phyloP scores from a whole-genome alignment of 805 yeast species.

The Clavispora vitiphila region DNA sequence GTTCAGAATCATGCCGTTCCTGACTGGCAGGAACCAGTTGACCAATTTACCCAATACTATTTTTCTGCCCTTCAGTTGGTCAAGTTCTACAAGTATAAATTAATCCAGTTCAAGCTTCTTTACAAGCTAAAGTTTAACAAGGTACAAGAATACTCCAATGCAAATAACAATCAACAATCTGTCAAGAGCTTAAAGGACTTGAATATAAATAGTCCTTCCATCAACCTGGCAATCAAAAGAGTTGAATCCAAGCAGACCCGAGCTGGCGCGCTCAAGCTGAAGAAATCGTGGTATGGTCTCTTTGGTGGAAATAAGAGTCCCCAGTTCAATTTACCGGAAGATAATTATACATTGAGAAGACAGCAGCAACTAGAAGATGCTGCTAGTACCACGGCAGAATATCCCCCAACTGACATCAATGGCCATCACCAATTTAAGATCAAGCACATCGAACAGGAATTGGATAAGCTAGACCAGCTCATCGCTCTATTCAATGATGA shows the following conservation, averaged over 20 bases:
- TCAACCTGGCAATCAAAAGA: conserved; percentile 29
- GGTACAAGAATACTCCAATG: conserved; percentile 31
- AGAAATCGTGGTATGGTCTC: conserved; percentile 40
- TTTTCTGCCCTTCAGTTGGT: conserved; percentile 40
- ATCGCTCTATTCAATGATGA: conserved; percentile 40
- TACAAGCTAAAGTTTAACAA: conserved; percentile 36
- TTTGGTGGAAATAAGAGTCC: conserved; percentile 34
- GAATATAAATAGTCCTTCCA: conserved; percentile 33
- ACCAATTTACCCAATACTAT: conserved; percentile 43
- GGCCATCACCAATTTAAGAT: conserved; percentile 24
- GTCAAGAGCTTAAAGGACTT: conserved; percentile 29
- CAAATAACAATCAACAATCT: conserved; percentile 14
- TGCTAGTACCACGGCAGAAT: not conserved
- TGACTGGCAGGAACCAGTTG: conserved; percentile 47
- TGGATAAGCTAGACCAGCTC: conserved; percentile 44
- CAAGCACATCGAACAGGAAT: conserved; percentile 36
- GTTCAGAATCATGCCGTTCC: conserved; percentile 32
- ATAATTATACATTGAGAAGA: not conserved
- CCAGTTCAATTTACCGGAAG: conserved; percentile 12
- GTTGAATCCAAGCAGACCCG: conserved; percentile 23
- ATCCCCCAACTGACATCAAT: conserved; percentile 4
- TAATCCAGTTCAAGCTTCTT: conserved; percentile 42
- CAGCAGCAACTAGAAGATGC: not conserved
- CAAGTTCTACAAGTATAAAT: conserved; percentile 47
- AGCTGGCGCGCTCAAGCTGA: conserved; percentile 14